Evolutionary conservation across 495 filamentous ascomycete species (phyloP).

Genomic region (Aspergillus saccharolyticus): DNA sequence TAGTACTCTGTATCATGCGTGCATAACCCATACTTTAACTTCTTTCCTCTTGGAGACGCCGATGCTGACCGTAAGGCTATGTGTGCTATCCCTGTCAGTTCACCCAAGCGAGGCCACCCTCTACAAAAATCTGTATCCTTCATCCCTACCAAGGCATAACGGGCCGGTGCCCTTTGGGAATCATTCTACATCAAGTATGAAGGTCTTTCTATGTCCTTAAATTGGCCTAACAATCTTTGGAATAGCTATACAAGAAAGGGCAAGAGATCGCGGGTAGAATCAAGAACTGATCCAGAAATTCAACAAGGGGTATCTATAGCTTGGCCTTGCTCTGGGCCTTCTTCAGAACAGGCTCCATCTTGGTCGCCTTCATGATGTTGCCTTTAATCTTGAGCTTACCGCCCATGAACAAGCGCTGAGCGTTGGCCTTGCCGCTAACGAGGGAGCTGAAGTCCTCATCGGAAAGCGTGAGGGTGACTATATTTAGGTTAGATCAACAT

Average conservation of each 20-base stretch:
- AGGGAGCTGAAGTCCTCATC: constrained; percentile 83
- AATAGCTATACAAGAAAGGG: neutral
- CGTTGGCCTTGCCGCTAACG: constrained; percentile 83
- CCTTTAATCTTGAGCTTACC: constrained; percentile 98
- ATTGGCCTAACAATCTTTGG: neutral
- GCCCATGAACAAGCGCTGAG: constrained; percentile 91
- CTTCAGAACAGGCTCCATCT: constrained; percentile 90
- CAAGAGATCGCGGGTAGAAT: neutral
- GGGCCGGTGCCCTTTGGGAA: neutral
- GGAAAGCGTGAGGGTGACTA: constrained; percentile 78
- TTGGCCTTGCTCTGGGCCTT: constrained; percentile 85
- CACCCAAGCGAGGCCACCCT: neutral
- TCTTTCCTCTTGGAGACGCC: too few species aligned
- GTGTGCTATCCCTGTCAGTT: neutral
- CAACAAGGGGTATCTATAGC: constrained; percentile 49
- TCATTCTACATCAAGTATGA: neutral
- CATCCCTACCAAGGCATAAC: neutral
- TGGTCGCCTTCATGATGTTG: constrained; percentile 98
- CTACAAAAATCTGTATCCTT: neutral
- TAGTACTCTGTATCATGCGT: too few species aligned
- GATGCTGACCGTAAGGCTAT: too few species aligned
- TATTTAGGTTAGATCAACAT: constrained; percentile 1
- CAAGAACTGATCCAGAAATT: constrained; percentile 3
- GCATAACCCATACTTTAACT: too few species aligned
- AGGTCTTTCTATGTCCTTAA: neutral